Evolutionary conservation across 768 basidiomycete genomes (phyloP), one percentile per base, ranked within the genome.

Genomic region (Amanita polypyramis): DNA sequence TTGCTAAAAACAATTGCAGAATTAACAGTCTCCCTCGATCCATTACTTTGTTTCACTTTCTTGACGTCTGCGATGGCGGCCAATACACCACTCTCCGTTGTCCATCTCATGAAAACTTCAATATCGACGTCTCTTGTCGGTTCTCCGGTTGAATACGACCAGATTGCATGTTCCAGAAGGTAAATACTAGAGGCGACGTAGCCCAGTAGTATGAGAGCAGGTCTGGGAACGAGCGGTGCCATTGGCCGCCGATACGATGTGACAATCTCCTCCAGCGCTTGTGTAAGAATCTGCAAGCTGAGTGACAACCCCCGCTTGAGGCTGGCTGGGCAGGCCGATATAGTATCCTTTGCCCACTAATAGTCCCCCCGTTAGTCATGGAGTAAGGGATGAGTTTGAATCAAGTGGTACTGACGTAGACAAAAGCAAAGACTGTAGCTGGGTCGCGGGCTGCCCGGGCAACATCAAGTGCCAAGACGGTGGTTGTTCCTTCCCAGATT

Each of bases 401-500:
- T n/a, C 15, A 21, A 38, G 21, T 10, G 9, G 43, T 11, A 67
- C 72, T 45, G 55, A 85, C 83, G 10, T 69, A 60, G 6, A 66
- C 55, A 53, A 80, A 85, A 0, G 77, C 65, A 11, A 60, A 55
- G 47, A 81, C 52, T 1, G 69, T 67, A 1, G 52, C 51, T 12
- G 67, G 67, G 52, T 77, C 73, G 37, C 65, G 62, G 17, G 74
- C 69, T 3, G 77, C 77, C 40, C 84, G 67, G 7, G 76, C 64
- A 33, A 87, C 65, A 58, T 90, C 85, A 43, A 87, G 61, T 1
- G 83, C 70, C 4, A 88, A 71, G 2, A 88, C 82, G 0, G 75
- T 76, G 11, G 73, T 70, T 0, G 85, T 85, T 0, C 84, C 85
- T 62, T 89, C 87, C 85, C 86, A 89, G 35, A 90, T 86, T 55